phyloP scores from a whole-genome alignment of 441 rosid genomes.

The Syzygium malaccense region DNA sequence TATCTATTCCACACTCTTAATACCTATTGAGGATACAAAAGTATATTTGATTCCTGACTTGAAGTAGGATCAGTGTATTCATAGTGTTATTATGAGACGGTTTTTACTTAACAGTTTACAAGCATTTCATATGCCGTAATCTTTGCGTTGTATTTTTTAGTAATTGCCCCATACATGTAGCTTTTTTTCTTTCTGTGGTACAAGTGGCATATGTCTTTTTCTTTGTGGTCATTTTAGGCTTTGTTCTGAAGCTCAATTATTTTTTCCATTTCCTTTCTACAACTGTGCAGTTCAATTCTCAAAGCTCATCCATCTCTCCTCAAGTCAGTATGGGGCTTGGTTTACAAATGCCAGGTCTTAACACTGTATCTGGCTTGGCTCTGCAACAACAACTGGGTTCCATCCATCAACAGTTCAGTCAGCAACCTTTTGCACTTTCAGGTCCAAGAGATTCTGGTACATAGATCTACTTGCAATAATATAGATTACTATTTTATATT shows the following conservation, averaged over 20 bases:
- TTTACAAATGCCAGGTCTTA: constrained; percentile 59
- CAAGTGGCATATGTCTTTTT: neutral
- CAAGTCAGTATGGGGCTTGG: constrained; percentile 77
- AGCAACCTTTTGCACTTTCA: constrained; percentile 49
- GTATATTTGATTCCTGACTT: neutral
- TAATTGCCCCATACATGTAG: neutral
- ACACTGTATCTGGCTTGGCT: constrained; percentile 46
- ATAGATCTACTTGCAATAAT: neutral
- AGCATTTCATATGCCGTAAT: neutral
- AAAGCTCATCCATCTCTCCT: constrained; percentile 62
- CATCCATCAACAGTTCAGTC: constrained; percentile 50
- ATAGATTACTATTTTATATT: neutral
- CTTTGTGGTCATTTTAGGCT: neutral
- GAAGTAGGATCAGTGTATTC: neutral
- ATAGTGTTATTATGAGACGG: neutral
- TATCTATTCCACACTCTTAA: neutral
- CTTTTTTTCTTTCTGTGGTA: neutral
- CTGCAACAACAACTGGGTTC: constrained; percentile 56
- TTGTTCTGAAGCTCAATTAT: neutral
- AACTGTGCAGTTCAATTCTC: constrained; percentile 49
- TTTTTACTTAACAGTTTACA: neutral
- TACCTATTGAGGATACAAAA: neutral
- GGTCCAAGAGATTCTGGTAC: constrained; percentile 37
- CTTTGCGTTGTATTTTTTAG: neutral
- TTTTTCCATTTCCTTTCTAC: neutral